phyloP scores from a whole-genome alignment of 2,329 filamentous ascomycete species.

The Simplicillium sp. region DNA sequence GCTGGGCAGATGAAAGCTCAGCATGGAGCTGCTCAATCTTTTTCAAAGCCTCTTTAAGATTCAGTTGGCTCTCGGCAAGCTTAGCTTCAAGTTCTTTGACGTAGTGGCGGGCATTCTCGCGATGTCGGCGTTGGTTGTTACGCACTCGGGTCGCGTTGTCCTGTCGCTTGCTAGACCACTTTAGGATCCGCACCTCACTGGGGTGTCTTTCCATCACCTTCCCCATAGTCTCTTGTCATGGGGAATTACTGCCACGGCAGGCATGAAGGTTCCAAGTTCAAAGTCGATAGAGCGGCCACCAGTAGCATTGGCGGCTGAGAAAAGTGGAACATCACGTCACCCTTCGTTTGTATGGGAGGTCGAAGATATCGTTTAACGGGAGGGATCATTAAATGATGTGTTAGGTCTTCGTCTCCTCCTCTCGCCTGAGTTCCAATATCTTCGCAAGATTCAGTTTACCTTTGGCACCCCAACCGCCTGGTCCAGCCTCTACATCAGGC shows the following conservation, averaged over 20 bases:
- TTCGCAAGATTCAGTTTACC: conserved; percentile 56
- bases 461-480: conserved; percentile 76
- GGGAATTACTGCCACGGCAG: too few relatives aligned
- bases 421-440: conserved; percentile 52
- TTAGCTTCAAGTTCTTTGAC: conserved; percentile 18
- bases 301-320: too few relatives aligned
- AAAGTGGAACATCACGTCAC: too few relatives aligned
- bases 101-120: conserved; percentile 29
- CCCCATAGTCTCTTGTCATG: too few relatives aligned
- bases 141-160: conserved; percentile 28
- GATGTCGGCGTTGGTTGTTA: conserved; percentile 42
- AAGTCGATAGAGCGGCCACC: too few relatives aligned
- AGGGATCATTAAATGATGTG: too few relatives aligned
- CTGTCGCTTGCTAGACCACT: conserved; percentile 18
- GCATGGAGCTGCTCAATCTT: conserved; percentile 5
- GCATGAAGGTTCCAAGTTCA: too few relatives aligned
- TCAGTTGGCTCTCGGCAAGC: conserved; percentile 11
- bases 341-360: too few relatives aligned
- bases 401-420: conserved; percentile 2
- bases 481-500: conserved; percentile 65
- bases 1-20: background rate
- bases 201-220: background rate
- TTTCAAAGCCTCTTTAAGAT: conserved; percentile 11
- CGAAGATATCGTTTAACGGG: too few relatives aligned
- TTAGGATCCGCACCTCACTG: conserved; percentile 9